Percentiles rank a stretch among this genome's conserved stretches.
phyloP scores from a whole-genome alignment of 306 rosid species.

The Cucurbita moschata region DNA sequence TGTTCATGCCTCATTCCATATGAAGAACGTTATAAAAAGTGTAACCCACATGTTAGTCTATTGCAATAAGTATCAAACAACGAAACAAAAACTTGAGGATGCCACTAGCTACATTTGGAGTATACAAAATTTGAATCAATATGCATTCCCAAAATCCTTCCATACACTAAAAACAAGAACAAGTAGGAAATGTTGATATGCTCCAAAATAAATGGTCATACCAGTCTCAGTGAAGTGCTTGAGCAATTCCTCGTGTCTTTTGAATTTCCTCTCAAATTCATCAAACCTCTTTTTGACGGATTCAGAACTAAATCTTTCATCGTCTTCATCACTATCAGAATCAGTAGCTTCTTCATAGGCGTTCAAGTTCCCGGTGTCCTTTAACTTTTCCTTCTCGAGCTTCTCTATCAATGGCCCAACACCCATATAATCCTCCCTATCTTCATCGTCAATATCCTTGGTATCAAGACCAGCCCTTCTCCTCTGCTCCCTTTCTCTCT shows the following conservation, averaged over 20 bases:
- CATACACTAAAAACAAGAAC: not conserved
- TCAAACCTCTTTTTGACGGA: slow-evolving; percentile 21
- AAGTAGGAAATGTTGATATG: not conserved
- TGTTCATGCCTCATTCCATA: not conserved
- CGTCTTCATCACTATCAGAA: slow-evolving; percentile 70
- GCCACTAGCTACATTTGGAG: not conserved
- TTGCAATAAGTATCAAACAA: not conserved
- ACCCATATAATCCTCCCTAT: slow-evolving; percentile 48
- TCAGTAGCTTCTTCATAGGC: slow-evolving; percentile 61
- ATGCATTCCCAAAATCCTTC: not conserved
- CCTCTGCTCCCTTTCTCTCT: slow-evolving; percentile 38
- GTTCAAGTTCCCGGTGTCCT: slow-evolving; percentile 19
- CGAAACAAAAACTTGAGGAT: not conserved
- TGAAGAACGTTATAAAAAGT: not conserved
- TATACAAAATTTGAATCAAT: not conserved
- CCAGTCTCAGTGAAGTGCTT: slow-evolving; percentile 36
- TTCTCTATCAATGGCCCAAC: slow-evolving; percentile 51
- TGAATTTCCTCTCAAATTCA: slow-evolving; percentile 48
- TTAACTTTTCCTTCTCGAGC: slow-evolving; percentile 36
- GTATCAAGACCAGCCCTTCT: slow-evolving; percentile 45
- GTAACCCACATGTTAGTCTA: not conserved
- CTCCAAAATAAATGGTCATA: slow-evolving; percentile 4
- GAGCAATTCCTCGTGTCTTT: slow-evolving; percentile 51
- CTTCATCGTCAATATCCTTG: slow-evolving; percentile 34
- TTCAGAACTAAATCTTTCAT: slow-evolving; percentile 30